A percentile compares a stretch with the other conserved stretches of the same genome.
Conservation (phyloP, 2,329 filamentous ascomycete species). For the Aotearoamyces nothofagi region DNA sequence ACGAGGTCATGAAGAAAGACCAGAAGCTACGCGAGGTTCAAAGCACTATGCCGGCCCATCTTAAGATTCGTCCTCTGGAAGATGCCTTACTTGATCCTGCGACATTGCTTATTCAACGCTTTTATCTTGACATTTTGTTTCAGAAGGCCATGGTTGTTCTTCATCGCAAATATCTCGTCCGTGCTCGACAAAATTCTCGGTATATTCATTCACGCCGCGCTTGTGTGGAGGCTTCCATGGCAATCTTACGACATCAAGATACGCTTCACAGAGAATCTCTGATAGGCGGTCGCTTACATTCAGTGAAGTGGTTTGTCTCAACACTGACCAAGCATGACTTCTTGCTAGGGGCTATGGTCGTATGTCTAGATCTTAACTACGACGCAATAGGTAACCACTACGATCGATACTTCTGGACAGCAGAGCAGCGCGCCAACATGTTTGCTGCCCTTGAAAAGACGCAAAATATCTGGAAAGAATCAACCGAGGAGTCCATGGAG, state of each 20-base stretch:
- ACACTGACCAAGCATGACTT: constrained; percentile 76
- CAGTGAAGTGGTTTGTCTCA: constrained; percentile 64
- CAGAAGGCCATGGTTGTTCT: constrained; percentile 81
- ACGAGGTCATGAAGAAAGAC: constrained; percentile 49
- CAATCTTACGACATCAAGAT: constrained; percentile 62
- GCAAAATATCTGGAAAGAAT: constrained; percentile 63
- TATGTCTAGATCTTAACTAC: constrained; percentile 70
- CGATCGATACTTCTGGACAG: constrained; percentile 38
- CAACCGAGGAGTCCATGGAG: constrained; percentile 69
- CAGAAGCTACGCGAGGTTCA: constrained; percentile 42
- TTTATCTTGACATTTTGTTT: constrained; percentile 71
- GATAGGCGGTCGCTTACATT: constrained; percentile 53
- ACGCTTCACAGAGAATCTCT: constrained; percentile 63
- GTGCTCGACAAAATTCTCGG: constrained; percentile 61
- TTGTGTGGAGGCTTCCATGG: constrained; percentile 76
- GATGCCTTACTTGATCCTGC: constrained; percentile 65
- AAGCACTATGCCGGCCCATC: constrained; percentile 61
- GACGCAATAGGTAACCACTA: constrained; percentile 30
- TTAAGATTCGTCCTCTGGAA: constrained; percentile 61
- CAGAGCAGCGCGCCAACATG: constrained; percentile 57
- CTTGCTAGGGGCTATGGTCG: constrained; percentile 69
- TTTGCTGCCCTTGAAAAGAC: constrained; percentile 57
- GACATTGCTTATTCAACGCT: constrained; percentile 72
- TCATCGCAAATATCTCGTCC: constrained; percentile 74
- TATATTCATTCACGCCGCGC: constrained; percentile 74